Conservation (phyloP, 2,329 filamentous ascomycete species). For the Cladosporium sp. region DNA sequence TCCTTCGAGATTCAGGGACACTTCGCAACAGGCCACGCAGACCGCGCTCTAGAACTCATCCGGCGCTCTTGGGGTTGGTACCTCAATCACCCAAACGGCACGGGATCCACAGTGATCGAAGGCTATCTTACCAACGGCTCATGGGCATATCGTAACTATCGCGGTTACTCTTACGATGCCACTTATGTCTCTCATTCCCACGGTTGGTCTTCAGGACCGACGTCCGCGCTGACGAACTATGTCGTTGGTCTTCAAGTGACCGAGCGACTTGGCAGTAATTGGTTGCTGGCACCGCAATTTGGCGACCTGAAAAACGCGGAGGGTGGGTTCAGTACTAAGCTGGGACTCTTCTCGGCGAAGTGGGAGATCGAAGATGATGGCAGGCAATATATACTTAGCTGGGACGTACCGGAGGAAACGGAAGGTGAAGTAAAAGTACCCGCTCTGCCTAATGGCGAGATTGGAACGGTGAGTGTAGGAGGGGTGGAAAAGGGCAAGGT, state of each 20-base stretch:
- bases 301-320: slow-evolving; percentile 41
- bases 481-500: neutral
- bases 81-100: slow-evolving; percentile 52
- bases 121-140: slow-evolving; percentile 45
- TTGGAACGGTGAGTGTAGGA: neutral
- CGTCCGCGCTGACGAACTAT: slow-evolving; percentile 42
- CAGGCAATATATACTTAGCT: slow-evolving; percentile 19
- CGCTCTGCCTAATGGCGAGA: neutral
- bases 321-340: slow-evolving; percentile 43
- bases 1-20: slow-evolving; percentile 47
- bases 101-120: slow-evolving; percentile 50
- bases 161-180: slow-evolving; percentile 21
- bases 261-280: slow-evolving; percentile 37
- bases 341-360: slow-evolving; percentile 39
- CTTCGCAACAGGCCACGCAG: slow-evolving; percentile 37
- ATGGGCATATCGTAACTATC: slow-evolving; percentile 37
- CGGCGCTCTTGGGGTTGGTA: slow-evolving; percentile 51
- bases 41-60: slow-evolving; percentile 41
- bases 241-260: slow-evolving; percentile 43
- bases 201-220: slow-evolving; percentile 50
- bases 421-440: slow-evolving; percentile 30
- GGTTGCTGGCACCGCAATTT: slow-evolving; percentile 43
- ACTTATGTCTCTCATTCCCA: slow-evolving; percentile 50
- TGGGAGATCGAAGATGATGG: slow-evolving; percentile 28
- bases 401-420: slow-evolving; percentile 30